These are phyloP conservation scores for Polytrichum commune DNA, from an alignment of 225 moss, liverwort and hornwort species.

Conservation along the genomic window DNA sequence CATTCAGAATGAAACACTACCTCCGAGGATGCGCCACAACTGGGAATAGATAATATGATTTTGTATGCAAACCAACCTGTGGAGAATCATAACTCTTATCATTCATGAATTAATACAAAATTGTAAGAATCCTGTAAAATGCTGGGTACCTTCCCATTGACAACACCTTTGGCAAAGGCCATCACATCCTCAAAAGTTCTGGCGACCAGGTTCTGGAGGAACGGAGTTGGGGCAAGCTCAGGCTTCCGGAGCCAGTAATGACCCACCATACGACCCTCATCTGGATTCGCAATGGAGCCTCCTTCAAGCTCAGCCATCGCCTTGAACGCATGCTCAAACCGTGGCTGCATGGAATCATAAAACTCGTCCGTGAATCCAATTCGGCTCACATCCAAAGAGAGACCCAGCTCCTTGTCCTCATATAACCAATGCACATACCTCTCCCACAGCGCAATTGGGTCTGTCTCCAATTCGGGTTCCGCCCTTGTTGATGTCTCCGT, in stretches of 20 bases:
- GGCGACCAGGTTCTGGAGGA: constrained; percentile 58
- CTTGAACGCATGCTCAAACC: constrained; percentile 68
- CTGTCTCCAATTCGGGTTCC: constrained; percentile 54
- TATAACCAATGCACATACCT: constrained; percentile 79
- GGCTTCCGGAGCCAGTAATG: constrained; percentile 88
- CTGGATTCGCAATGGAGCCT: constrained; percentile 83
- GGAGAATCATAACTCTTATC: too few species aligned
- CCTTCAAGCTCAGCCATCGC: constrained; percentile 77
- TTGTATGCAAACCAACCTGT: too few species aligned
- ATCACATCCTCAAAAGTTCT: constrained; percentile 45
- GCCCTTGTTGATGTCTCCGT: constrained; percentile 24
- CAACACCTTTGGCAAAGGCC: constrained; percentile 58
- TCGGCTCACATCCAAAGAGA: constrained; percentile 72
- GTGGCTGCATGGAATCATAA: constrained; percentile 64
- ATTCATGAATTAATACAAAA: not conserved
- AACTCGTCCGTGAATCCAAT: constrained; percentile 68
- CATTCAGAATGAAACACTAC: not conserved
- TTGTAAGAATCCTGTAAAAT: not conserved
- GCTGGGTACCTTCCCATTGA: constrained; percentile 60
- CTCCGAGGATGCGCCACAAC: not conserved
- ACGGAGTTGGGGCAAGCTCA: constrained; percentile 64
- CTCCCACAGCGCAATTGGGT: constrained; percentile 71
- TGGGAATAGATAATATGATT: not conserved
- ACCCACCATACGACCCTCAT: constrained; percentile 83
- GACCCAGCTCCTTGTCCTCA: constrained; percentile 71